Percentiles rank a stretch among this genome's conserved stretches.
These are phyloP conservation scores for Aspergillus bridgeri DNA, from an alignment of 495 filamentous ascomycete species.

Conservation along the genomic window DNA sequence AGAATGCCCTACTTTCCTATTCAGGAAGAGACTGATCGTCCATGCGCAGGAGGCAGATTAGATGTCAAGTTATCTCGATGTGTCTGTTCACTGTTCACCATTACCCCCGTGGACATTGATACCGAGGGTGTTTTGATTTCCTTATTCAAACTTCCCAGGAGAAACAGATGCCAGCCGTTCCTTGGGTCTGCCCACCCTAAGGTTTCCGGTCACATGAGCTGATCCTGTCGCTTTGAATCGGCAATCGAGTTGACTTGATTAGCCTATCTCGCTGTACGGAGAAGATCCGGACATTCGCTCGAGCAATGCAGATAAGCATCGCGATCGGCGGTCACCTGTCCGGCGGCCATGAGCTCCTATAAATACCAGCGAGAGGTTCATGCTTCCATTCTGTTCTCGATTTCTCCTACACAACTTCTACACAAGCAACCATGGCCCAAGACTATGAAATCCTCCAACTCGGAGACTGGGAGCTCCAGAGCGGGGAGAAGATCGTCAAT, in stretches of 20 bases:
- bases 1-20: background rate
- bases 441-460: constrained; percentile 53
- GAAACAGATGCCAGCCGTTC: background rate
- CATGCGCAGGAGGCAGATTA: too few relatives aligned
- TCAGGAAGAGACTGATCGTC: background rate
- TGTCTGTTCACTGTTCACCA: too few relatives aligned
- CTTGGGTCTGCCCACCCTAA: background rate
- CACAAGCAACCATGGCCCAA: constrained; percentile 24
- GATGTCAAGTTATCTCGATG: too few relatives aligned
- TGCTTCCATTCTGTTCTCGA: background rate
- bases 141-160: too few relatives aligned
- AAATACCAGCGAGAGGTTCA: background rate
- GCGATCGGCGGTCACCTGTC: background rate
- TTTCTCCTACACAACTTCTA: background rate
- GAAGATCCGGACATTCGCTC: too few relatives aligned
- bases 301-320: too few relatives aligned
- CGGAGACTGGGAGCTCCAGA: constrained; percentile 61
- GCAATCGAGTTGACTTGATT: too few relatives aligned
- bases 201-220: background rate
- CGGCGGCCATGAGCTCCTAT: background rate
- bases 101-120: too few relatives aligned
- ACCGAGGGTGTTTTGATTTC: too few relatives aligned
- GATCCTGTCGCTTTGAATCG: background rate
- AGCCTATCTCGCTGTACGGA: too few relatives aligned
- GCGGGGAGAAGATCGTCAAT: constrained; percentile 51